These are phyloP conservation scores for Zopfochytrium polystomum DNA, from an alignment of 371 early-diverging fungal species.

Conservation along the genomic window DNA sequence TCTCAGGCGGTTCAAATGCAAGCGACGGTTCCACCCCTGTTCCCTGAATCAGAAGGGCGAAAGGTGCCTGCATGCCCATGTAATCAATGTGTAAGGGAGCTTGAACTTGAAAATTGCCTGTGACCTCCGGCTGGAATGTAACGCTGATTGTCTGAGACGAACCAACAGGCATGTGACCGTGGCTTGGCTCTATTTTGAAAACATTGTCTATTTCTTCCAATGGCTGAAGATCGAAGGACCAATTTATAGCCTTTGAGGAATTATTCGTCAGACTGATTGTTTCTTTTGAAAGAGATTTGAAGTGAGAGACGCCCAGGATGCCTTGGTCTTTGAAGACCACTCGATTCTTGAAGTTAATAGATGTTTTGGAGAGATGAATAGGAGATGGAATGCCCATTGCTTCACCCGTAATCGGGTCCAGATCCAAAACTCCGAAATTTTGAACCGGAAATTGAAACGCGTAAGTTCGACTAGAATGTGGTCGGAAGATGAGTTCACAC, in stretches of 20 bases:
- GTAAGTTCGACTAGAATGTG: slow-evolving; percentile 10
- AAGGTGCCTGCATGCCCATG: slow-evolving; percentile 30
- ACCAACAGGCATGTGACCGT: slow-evolving; percentile 27
- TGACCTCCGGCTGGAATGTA: slow-evolving; percentile 37
- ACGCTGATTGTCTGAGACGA: slow-evolving; percentile 28
- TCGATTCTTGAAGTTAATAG: slow-evolving; percentile 41
- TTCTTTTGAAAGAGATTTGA: slow-evolving; percentile 36
- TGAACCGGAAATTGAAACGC: slow-evolving; percentile 23
- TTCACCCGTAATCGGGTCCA: slow-evolving; percentile 14
- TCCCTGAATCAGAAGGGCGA: slow-evolving; percentile 28
- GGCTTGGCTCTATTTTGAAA: slow-evolving; percentile 41
- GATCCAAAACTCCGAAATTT: slow-evolving; percentile 20
- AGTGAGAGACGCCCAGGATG: slow-evolving; percentile 29
- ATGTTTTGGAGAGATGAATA: slow-evolving; percentile 25
- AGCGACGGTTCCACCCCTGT: slow-evolving; percentile 46
- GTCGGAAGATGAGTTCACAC: slow-evolving; percentile 28
- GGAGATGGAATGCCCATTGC: slow-evolving; percentile 38
- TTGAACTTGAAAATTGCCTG: slow-evolving; percentile 32
- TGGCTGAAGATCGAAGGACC: slow-evolving; percentile 38
- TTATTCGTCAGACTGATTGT: slow-evolving; percentile 30
- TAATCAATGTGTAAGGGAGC: slow-evolving; percentile 38
- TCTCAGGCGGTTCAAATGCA: slow-evolving; percentile 46
- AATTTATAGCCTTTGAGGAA: slow-evolving; percentile 22
- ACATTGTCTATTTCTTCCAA: slow-evolving; percentile 31
- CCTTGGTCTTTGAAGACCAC: slow-evolving; percentile 36